phyloP scores from a whole-genome alignment of 1,284 basidiomycete genomes.

The Leccinum fallax region DNA sequence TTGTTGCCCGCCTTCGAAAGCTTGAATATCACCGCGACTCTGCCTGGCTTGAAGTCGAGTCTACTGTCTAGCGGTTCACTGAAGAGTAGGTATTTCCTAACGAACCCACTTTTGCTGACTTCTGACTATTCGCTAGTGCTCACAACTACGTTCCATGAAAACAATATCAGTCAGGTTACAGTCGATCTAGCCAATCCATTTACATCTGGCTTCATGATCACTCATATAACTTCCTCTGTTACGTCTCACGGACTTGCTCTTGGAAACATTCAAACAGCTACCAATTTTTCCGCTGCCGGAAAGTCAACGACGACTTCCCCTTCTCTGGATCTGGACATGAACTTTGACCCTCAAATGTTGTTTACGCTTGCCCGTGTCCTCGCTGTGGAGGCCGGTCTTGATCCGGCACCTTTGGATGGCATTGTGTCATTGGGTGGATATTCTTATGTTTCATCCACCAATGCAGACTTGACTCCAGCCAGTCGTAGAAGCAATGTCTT shows the following conservation, averaged over 20 bases:
- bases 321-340: conserved; percentile 62
- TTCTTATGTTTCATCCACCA: conserved; percentile 52
- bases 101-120: background rate
- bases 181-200: conserved; percentile 75
- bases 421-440: conserved; percentile 75
- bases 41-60: conserved; percentile 64
- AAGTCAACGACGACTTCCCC: conserved; percentile 64
- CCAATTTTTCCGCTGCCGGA: conserved; percentile 56
- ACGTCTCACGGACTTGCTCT: conserved; percentile 65
- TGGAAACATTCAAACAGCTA: conserved; percentile 62
- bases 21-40: conserved; percentile 56
- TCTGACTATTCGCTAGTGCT: conserved; percentile 48
- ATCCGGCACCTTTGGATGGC: conserved; percentile 65
- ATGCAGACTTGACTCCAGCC: conserved; percentile 38
- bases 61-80: conserved; percentile 62
- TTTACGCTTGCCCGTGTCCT: conserved; percentile 73
- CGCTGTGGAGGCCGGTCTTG: conserved; percentile 64
- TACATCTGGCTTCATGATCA: conserved; percentile 61
- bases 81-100: conserved; percentile 40
- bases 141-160: conserved; percentile 60
- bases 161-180: conserved; percentile 69
- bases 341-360: conserved; percentile 70
- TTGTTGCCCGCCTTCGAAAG: conserved; percentile 65
- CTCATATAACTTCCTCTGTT: conserved; percentile 64
- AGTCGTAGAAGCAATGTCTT: conserved; percentile 52